Evolutionary conservation across 495 filamentous ascomycete genomes (phyloP), one percentile per base, ranked within the genome.

Genomic region (Beverwykella pulmonaria): DNA sequence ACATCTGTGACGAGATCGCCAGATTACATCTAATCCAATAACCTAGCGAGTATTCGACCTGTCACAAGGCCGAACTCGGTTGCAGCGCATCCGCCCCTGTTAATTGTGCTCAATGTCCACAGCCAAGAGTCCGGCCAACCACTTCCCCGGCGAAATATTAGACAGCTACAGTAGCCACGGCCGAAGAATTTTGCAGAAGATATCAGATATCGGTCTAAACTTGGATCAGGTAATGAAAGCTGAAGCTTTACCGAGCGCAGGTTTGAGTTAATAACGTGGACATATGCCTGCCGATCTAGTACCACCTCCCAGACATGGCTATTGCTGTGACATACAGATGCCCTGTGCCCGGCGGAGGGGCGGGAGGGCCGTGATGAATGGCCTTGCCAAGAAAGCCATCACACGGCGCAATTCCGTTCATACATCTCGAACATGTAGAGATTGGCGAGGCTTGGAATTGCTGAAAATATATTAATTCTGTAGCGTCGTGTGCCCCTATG

Each of bases 221-320:
- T 44, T 44, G 39, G 39, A n/a, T 44, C 39, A n/a, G 15, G 3
- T 17, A 50, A 5, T n/a, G n/a, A 5, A 4, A 55, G 52, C 29
- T 34, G 52, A 55, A 36, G 52, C 26, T 20, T 34, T 36, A 55
- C 48, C 36, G 56, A 59, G 56, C 34, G 56, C 56, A 59, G 14
- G 56, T 44, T 46, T 59, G 56, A 59, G 56, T 19, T 10, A 41
- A 59, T 59, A 59, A 59, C 41, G 15, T 17, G 48, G 25, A 19
- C 9, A 27, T 50, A n/a, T 27, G 48, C 2, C 48, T 50, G 48
- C 48, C 2, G 48, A 50, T 19, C 48, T 7, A 26, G 32, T 23
- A 17, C 20, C 9, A 50, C 48, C 48, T 50, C 48, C 48, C 48
- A 23, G 17, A 48, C 44, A 19, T 23, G n/a, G 44, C 15, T 23